phyloP scores from a whole-genome alignment of 1,284 basidiomycete species.

The Cryptococcus sp. region DNA sequence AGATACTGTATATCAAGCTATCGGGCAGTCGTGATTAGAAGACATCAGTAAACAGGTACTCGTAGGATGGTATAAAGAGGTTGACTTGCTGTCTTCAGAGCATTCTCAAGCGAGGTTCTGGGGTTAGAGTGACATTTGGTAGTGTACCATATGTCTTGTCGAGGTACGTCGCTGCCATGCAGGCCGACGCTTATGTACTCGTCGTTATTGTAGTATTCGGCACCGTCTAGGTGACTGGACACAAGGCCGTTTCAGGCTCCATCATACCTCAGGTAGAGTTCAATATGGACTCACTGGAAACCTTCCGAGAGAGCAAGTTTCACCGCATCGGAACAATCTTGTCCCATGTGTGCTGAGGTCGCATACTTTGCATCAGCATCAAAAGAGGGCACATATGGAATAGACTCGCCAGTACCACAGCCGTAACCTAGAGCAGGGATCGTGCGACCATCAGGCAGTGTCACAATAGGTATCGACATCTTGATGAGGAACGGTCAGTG shows the following conservation, averaged over 20 bases:
- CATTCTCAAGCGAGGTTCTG: constrained; percentile 22
- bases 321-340: constrained; percentile 18
- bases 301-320: constrained; percentile 13
- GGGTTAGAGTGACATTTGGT: constrained; percentile 41
- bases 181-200: constrained; percentile 58
- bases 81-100: constrained; percentile 14
- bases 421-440: constrained; percentile 20
- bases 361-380: background rate
- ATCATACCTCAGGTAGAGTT: background rate
- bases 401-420: constrained; percentile 11
- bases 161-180: constrained; percentile 54
- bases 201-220: constrained; percentile 52
- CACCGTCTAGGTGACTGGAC: constrained; percentile 11
- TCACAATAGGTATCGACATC: constrained; percentile 11
- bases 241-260: background rate
- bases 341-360: constrained; percentile 14
- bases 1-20: constrained; percentile 67
- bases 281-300: background rate
- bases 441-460: constrained; percentile 19
- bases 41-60: too few relatives aligned
- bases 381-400: background rate
- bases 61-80: background rate
- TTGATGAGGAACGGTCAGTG: background rate
- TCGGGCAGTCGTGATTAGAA: constrained; percentile 19
- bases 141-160: constrained; percentile 58